Evolutionary conservation across 2,329 filamentous ascomycete genomes (phyloP).

Genomic region (Leptodontidium sp.): DNA sequence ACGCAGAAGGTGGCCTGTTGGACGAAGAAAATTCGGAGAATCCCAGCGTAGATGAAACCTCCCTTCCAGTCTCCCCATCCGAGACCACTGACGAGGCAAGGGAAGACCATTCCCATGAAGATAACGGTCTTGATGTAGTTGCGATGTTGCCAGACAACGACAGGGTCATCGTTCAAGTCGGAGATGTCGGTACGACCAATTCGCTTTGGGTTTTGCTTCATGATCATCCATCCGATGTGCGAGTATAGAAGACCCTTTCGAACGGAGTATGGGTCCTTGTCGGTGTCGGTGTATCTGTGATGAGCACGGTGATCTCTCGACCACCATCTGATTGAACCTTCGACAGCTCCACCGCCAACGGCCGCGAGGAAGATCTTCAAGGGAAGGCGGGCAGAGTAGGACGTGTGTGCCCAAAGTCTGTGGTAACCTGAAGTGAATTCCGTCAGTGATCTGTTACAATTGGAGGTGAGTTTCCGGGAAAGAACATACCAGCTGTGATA

Average conservation of each 20-base stretch:
- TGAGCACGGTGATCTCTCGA: conserved; percentile 86
- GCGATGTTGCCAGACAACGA: conserved; percentile 88
- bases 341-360: conserved; percentile 81
- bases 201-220: conserved; percentile 92
- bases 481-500: conserved; percentile 73
- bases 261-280: conserved; percentile 91
- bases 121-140: conserved; percentile 84
- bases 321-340: conserved; percentile 92
- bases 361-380: conserved; percentile 85
- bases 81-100: conserved; percentile 77
- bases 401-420: conserved; percentile 85
- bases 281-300: conserved; percentile 91
- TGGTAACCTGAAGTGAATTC: conserved; percentile 67
- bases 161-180: conserved; percentile 84
- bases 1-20: conserved; percentile 94
- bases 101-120: conserved; percentile 79
- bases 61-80: conserved; percentile 84
- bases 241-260: conserved; percentile 87
- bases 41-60: conserved; percentile 85
- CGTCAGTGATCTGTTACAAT: conserved; percentile 14
- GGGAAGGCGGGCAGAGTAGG: conserved; percentile 79
- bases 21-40: conserved; percentile 87
- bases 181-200: conserved; percentile 89
- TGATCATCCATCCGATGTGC: conserved; percentile 89
- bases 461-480: background rate